A percentile compares a stretch with the other conserved stretches of the same genome.
Evolutionary conservation across 495 filamentous ascomycete genomes (phyloP).

Genomic region (Parathielavia hyrcaniae): DNA sequence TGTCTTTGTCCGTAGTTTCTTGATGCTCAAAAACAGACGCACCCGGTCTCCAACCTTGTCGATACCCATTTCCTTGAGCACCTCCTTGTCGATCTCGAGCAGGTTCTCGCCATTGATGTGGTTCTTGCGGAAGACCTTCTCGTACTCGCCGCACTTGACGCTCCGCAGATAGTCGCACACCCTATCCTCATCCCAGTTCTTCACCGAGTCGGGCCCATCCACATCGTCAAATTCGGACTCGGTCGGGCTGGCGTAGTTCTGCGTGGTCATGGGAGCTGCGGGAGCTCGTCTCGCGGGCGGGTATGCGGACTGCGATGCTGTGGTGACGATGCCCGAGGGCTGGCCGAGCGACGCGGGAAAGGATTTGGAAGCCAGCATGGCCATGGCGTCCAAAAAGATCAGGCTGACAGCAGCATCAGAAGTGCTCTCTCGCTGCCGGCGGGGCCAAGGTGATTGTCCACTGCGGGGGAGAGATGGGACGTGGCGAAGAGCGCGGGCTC

Average conservation of each 20-base stretch:
- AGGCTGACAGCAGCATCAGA: background rate
- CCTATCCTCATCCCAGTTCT: conserved; percentile 82
- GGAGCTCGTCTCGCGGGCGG: conserved; percentile 50
- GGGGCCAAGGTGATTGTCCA: background rate
- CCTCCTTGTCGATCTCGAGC: conserved; percentile 92
- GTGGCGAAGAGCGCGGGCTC: background rate
- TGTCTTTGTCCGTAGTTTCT: conserved; percentile 79
- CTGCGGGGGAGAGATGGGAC: background rate
- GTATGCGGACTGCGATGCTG: conserved; percentile 49
- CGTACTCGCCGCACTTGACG: conserved; percentile 90
- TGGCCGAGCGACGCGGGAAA: conserved; percentile 61
- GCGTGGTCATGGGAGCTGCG: conserved; percentile 52
- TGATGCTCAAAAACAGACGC: conserved; percentile 87
- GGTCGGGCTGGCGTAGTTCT: conserved; percentile 76
- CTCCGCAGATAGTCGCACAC: conserved; percentile 85
- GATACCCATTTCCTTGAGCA: conserved; percentile 95
- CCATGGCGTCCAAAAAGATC: conserved; percentile 48
- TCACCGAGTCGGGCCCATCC: conserved; percentile 48
- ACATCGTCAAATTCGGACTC: conserved; percentile 91
- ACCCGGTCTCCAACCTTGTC: conserved; percentile 97
- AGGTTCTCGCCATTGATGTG: conserved; percentile 96
- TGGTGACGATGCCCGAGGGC: conserved; percentile 47
- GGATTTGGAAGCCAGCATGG: conserved; percentile 82
- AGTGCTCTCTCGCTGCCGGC: background rate
- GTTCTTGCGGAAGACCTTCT: conserved; percentile 82